These are phyloP conservation scores for Piloderma croceum DNA, from an alignment of 768 basidiomycete genomes.

Conservation along the genomic window DNA sequence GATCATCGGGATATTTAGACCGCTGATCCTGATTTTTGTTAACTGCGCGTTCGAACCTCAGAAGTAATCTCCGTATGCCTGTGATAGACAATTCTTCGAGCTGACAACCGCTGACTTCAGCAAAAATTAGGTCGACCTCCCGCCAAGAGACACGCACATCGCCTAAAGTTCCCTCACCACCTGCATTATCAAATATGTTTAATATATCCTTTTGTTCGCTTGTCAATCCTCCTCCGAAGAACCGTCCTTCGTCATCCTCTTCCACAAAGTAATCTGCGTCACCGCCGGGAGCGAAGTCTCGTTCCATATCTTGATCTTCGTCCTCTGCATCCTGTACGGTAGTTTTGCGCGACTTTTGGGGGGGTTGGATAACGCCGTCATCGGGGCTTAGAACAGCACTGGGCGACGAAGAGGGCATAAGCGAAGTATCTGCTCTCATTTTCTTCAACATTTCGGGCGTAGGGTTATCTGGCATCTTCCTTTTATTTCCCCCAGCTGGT, in stretches of 20 bases:
- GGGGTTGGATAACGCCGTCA: conserved; percentile 1
- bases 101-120: conserved; percentile 35
- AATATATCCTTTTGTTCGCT: conserved; percentile 92
- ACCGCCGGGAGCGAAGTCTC: conserved; percentile 72
- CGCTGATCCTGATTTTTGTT: conserved; percentile 95
- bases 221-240: conserved; percentile 92
- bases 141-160: conserved; percentile 46
- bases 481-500: conserved; percentile 57
- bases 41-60: conserved; percentile 81
- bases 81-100: conserved; percentile 63
- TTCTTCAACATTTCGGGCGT: conserved; percentile 80
- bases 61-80: conserved; percentile 64
- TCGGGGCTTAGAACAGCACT: conserved; percentile 1
- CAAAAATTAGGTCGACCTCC: conserved; percentile 13
- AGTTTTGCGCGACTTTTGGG: conserved; percentile 36
- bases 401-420: no score
- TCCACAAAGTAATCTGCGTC: conserved; percentile 89
- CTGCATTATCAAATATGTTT: conserved; percentile 84
- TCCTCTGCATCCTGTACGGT: conserved; percentile 61
- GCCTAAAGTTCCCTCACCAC: conserved; percentile 55
- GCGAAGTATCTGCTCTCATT: conserved; percentile 42
- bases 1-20: conserved; percentile 91
- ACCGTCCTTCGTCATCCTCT: conserved; percentile 88
- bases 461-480: conserved; percentile 72
- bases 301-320: conserved; percentile 37